phyloP scores from a whole-genome alignment of 202 grass and related monocot genomes.

The Carex sylvatica region DNA sequence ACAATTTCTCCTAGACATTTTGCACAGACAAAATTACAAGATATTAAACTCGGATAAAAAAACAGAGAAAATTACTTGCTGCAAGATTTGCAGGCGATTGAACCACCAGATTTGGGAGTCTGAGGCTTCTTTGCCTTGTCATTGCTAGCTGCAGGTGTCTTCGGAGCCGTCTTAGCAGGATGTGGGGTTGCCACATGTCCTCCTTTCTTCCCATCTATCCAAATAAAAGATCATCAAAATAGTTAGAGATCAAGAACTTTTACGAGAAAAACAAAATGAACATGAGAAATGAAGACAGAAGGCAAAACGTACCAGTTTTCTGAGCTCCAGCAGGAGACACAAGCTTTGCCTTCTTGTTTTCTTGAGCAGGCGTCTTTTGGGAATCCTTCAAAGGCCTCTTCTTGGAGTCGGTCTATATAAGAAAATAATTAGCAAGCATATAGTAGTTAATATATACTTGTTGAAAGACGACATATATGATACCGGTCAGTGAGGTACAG shows the following conservation, averaged over 20 bases:
- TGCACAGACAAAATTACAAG: not conserved
- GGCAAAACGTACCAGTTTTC: constrained; percentile 39
- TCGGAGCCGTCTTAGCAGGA: constrained; percentile 45
- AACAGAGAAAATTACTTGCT: constrained; percentile 42
- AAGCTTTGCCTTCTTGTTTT: constrained; percentile 64
- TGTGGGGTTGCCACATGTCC: constrained; percentile 56
- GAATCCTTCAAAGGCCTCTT: constrained; percentile 43
- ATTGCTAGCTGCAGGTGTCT: constrained; percentile 33
- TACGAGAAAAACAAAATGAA: not conserved
- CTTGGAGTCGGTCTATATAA: constrained; percentile 30
- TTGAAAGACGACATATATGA: not conserved
- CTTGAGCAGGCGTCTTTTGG: constrained; percentile 43
- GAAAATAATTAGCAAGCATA: not conserved
- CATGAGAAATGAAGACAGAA: not conserved
- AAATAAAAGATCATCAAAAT: constrained; percentile 1
- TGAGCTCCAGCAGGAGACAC: constrained; percentile 43
- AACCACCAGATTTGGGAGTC: constrained; percentile 50
- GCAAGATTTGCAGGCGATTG: constrained; percentile 66
- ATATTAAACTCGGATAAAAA: not conserved
- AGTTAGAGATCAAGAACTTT: not conserved
- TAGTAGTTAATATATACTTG: not conserved
- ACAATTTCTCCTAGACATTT: not conserved
- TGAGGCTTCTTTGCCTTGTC: constrained; percentile 43
- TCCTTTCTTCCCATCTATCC: constrained; percentile 52
- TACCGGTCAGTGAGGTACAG: not conserved